phyloP scores from a whole-genome alignment of 2,329 filamentous ascomycete species.

The Calycina marina region DNA sequence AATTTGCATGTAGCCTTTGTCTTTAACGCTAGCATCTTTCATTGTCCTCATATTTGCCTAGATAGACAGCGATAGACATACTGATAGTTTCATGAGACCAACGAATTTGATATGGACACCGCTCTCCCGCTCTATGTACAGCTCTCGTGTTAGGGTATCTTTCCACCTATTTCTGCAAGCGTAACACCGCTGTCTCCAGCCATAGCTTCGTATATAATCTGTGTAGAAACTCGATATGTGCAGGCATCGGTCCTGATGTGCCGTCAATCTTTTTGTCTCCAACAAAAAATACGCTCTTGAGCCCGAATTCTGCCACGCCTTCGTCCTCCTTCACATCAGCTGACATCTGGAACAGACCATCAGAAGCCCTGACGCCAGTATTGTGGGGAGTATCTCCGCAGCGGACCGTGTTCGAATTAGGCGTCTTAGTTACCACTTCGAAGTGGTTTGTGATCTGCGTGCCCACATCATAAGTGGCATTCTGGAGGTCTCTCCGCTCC shows the following conservation, averaged over 20 bases:
- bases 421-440: slow-evolving; percentile 51
- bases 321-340: slow-evolving; percentile 46
- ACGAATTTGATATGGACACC: no score
- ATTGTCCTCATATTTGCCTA: no score
- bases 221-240: slow-evolving; percentile 34
- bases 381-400: slow-evolving; percentile 51
- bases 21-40: no score
- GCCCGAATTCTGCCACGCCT: slow-evolving; percentile 43
- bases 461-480: slow-evolving; percentile 44
- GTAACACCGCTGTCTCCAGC: slow-evolving; percentile 34
- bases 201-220: slow-evolving; percentile 39
- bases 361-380: slow-evolving; percentile 37
- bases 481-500: slow-evolving; percentile 36
- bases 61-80: no score
- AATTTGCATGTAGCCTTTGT: no score
- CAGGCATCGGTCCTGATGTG: slow-evolving; percentile 31
- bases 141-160: no score
- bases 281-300: slow-evolving; percentile 50
- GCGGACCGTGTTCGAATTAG: slow-evolving; percentile 44
- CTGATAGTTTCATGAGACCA: no score
- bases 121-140: no score
- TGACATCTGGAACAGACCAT: slow-evolving; percentile 53
- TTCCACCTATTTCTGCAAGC: slow-evolving; percentile 11
- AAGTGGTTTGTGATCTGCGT: slow-evolving; percentile 58
- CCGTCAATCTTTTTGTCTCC: slow-evolving; percentile 29